phyloP scores from a whole-genome alignment of 2,329 filamentous ascomycete genomes.

The Diaporthe sp. region DNA sequence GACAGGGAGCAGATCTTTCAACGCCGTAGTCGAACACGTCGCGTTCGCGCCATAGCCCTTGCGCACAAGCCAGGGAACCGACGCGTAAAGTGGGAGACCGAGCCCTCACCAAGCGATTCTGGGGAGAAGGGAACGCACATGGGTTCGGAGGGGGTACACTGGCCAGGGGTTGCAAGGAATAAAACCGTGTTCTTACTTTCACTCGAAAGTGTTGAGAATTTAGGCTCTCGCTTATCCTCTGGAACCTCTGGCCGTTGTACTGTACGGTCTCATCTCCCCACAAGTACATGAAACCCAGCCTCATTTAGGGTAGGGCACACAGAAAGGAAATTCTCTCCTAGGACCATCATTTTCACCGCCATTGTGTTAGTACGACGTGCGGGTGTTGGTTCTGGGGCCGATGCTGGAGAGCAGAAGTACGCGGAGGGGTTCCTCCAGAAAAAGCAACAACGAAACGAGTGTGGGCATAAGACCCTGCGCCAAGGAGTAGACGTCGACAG shows the following conservation, averaged over 20 bases:
- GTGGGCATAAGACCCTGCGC: background rate
- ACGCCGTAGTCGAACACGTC: constrained; percentile 2
- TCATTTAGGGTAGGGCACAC: background rate
- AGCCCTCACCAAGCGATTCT: background rate
- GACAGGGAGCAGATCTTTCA: background rate
- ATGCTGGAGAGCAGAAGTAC: constrained; percentile 1
- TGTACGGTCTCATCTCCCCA: background rate
- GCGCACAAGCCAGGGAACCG: constrained; percentile 11
- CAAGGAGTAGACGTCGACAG: background rate
- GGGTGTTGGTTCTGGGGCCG: background rate
- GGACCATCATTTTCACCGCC: constrained; percentile 7
- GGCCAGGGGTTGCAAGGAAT: background rate
- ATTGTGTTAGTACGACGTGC: background rate
- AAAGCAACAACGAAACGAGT: constrained; percentile 13
- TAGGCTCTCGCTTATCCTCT: constrained; percentile 6
- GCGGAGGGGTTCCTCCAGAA: constrained; percentile 18
- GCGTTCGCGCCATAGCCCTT: background rate
- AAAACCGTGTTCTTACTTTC: background rate
- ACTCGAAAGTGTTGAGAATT: constrained; percentile 6
- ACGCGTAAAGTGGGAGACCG: constrained; percentile 9
- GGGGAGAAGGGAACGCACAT: constrained; percentile 1
- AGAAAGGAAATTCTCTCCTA: background rate
- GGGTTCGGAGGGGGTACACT: background rate
- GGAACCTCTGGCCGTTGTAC: constrained; percentile 5
- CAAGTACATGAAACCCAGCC: constrained; percentile 6